Conservation (phyloP, 2,329 filamentous ascomycete genomes). For the Pseudogymnoascus sp. region DNA sequence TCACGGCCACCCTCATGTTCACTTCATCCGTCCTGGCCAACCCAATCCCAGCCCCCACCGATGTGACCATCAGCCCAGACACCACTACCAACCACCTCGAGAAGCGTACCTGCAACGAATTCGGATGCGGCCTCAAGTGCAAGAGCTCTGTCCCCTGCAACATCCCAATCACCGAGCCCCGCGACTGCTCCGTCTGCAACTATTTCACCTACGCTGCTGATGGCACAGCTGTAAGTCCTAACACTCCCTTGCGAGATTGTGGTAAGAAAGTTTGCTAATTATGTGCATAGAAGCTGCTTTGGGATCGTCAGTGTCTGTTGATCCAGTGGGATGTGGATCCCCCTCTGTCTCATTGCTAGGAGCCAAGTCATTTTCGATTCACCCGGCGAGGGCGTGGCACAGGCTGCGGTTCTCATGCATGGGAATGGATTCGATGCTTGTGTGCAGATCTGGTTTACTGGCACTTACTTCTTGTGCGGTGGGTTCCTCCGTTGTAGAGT, state of each 20-base stretch:
- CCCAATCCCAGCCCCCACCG: neutral
- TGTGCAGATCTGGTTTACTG: neutral
- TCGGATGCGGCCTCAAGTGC: neutral
- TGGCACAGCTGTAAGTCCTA: neutral
- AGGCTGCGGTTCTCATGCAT: neutral
- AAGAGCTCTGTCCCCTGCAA: neutral
- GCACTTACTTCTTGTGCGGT: neutral
- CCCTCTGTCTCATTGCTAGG: neutral
- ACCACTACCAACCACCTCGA: neutral
- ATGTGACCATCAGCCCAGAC: neutral
- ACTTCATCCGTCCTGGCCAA: neutral
- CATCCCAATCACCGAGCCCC: too few species aligned
- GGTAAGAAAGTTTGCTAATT: neutral
- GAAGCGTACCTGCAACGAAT: neutral
- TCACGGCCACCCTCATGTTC: neutral
- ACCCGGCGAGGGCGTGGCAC: neutral
- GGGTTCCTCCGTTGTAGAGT: neutral
- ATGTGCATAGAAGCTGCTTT: neutral
- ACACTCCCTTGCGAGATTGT: neutral
- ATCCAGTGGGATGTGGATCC: neutral
- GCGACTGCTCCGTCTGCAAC: neutral
- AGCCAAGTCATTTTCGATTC: neutral
- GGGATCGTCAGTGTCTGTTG: neutral
- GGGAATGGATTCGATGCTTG: neutral
- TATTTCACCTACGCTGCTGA: neutral